Conservation (phyloP, 257 asterid species). For the Phtheirospermum japonicum region DNA sequence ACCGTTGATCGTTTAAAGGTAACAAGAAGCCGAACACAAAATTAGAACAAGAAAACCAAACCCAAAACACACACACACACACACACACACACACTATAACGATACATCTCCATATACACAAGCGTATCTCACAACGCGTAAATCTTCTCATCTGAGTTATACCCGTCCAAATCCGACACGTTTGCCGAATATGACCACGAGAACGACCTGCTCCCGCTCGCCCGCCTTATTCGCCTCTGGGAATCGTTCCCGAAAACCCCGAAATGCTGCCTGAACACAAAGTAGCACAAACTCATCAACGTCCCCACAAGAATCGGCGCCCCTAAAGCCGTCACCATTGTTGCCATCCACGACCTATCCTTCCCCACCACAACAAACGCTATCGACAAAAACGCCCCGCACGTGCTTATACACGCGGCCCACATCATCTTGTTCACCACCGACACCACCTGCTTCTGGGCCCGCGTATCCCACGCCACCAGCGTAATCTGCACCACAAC, state of each 20-base stretch:
- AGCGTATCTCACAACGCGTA: slow-evolving; percentile 59
- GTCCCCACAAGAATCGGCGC: slow-evolving; percentile 84
- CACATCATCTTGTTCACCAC: slow-evolving; percentile 96
- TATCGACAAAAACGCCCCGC: slow-evolving; percentile 84
- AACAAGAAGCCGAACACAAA: no score
- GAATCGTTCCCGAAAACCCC: slow-evolving; percentile 71
- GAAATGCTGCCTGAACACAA: slow-evolving; percentile 89
- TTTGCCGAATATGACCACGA: slow-evolving; percentile 85
- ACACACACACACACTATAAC: not conserved
- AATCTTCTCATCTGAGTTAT: slow-evolving; percentile 84
- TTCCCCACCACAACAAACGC: slow-evolving; percentile 84
- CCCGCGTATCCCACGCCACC: slow-evolving; percentile 89
- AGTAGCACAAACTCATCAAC: slow-evolving; percentile 76
- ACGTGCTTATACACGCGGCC: slow-evolving; percentile 92
- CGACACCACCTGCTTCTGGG: slow-evolving; percentile 80
- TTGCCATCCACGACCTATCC: slow-evolving; percentile 79
- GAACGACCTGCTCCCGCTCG: slow-evolving; percentile 88
- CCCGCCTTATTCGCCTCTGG: slow-evolving; percentile 74
- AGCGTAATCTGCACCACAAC: slow-evolving; percentile 91
- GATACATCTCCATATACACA: not conserved
- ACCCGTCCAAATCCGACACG: slow-evolving; percentile 61
- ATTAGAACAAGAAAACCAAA: no score
- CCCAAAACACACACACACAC: no score
- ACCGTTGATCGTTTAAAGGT: no score
- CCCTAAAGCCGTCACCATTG: slow-evolving; percentile 64